These are phyloP conservation scores for Flaveria linearis DNA, from an alignment of 129 eudicot species.

Conservation along the genomic window DNA sequence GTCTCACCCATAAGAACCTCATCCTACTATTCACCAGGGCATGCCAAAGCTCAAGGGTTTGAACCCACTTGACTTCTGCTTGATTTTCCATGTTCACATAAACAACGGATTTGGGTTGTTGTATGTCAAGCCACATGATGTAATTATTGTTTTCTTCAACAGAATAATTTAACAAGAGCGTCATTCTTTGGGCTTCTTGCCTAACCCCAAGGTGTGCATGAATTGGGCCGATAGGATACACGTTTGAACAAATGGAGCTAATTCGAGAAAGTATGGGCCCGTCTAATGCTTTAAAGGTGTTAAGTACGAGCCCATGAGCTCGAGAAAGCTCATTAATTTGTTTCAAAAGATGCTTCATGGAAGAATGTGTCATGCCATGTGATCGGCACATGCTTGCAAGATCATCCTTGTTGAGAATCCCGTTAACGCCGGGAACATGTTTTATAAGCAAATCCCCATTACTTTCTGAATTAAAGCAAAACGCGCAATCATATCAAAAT, in stretches of 20 bases:
- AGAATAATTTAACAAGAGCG: conserved; percentile 21
- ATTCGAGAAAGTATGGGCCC: conserved; percentile 37
- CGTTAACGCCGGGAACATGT: conserved; percentile 30
- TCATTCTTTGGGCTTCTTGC: conserved; percentile 13
- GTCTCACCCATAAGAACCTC: conserved; percentile 42
- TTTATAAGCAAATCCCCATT: background rate
- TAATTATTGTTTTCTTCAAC: conserved; percentile 38
- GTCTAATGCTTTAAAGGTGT: conserved; percentile 53
- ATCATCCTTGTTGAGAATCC: conserved; percentile 41
- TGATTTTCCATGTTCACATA: conserved; percentile 43
- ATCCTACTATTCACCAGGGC: conserved; percentile 44
- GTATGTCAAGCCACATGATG: conserved; percentile 41
- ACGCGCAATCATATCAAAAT: background rate
- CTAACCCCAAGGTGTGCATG: conserved; percentile 38
- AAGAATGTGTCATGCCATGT: conserved; percentile 12
- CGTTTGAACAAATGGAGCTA: conserved; percentile 23
- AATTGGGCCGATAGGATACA: conserved; percentile 51
- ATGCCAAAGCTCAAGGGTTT: conserved; percentile 48
- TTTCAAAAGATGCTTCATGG: conserved; percentile 15
- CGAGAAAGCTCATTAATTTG: conserved; percentile 27
- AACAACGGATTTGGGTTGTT: conserved; percentile 42
- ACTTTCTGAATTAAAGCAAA: background rate
- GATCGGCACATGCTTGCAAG: conserved; percentile 40
- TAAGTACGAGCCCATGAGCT: conserved; percentile 46
- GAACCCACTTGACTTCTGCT: conserved; percentile 23